Conservation (phyloP, 2,329 filamentous ascomycete species). For the Ophiostoma sp. region DNA sequence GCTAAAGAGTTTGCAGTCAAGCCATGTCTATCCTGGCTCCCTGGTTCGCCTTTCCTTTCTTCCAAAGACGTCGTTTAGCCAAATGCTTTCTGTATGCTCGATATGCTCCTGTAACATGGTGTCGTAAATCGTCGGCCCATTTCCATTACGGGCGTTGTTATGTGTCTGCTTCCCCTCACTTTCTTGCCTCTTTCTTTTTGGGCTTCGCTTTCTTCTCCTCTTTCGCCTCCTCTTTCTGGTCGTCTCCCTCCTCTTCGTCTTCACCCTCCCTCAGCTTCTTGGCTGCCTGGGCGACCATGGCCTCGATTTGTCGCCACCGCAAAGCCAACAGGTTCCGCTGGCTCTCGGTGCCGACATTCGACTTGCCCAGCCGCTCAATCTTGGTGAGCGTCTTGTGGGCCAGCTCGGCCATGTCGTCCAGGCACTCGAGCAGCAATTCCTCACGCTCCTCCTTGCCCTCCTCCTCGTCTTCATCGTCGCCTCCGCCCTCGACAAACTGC, state of each 20-base stretch:
- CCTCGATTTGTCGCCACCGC: slow-evolving; percentile 32
- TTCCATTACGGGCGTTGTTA: neutral
- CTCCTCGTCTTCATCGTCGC: slow-evolving; percentile 22
- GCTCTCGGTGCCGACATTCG: slow-evolving; percentile 21
- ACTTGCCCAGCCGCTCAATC: slow-evolving; percentile 15
- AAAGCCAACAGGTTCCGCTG: slow-evolving; percentile 28
- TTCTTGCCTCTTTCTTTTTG: neutral
- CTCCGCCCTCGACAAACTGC: slow-evolving; percentile 26
- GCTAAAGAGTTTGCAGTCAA: neutral
- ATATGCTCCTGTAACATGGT: neutral
- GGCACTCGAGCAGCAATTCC: slow-evolving; percentile 22
- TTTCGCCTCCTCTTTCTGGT: neutral
- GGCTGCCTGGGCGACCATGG: slow-evolving; percentile 25
- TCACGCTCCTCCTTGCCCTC: slow-evolving; percentile 16
- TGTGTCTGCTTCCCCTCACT: neutral
- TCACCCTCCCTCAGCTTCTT: slow-evolving; percentile 8
- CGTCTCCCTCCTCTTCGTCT: neutral
- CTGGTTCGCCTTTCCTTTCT: neutral
- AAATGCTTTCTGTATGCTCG: neutral
- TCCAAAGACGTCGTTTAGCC: neutral
- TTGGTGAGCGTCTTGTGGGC: slow-evolving; percentile 21
- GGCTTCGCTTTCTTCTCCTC: neutral
- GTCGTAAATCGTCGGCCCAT: slow-evolving; percentile 3
- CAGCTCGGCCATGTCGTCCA: slow-evolving; percentile 27
- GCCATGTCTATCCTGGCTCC: neutral